Evolutionary conservation across 495 filamentous ascomycete genomes (phyloP), one percentile per base, ranked within the genome.

Genomic region (Hypoxylon fragiforme): DNA sequence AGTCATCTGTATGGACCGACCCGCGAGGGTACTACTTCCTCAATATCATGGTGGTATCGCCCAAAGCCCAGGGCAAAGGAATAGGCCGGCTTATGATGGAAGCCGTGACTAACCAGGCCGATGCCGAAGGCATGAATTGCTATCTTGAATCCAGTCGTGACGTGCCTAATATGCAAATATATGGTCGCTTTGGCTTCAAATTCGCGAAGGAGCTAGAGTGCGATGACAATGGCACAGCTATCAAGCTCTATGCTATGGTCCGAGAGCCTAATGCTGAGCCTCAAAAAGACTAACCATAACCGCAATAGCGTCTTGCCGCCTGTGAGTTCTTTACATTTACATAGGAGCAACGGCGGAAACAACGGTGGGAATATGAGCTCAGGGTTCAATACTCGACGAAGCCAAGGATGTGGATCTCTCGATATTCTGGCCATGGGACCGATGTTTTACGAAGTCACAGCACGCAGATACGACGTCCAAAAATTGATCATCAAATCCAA

Each of bases 21-120:
- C 70, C 76, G 2, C 68, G 64, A 4, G 85, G 85, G 0, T 88
- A 88, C 62, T 87, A 87, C 54, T 88, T 87, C 54, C 82, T 84
- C 53, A 88, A 86, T 63, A 82, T 87, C 42, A 75, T 88, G 48
- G 82, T 82, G 2, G 85, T 87, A n/a, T 66, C 76, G 18, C 79
- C 82, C 1, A 72, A 77, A 37, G 76, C 73, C 51, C 81, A 85
- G 54, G 79, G 80, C 1, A 78, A 70, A 64, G 85, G 85, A 0
- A 73, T 87, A 3, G 85, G 84, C 3, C 77, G 77, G 50, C 68
- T 71, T 48, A 67, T 88, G 43, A 81, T 87, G 64, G 69, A 81
- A 61, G 66, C 73, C 26, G 81, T 87, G 3, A 81, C 82, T 24
- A 68, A 77, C 44, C 66, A 64, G 57, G 85, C 85, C 8, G 85